phyloP scores from a whole-genome alignment of 768 basidiomycete genomes.

The Mrakia gelida region DNA sequence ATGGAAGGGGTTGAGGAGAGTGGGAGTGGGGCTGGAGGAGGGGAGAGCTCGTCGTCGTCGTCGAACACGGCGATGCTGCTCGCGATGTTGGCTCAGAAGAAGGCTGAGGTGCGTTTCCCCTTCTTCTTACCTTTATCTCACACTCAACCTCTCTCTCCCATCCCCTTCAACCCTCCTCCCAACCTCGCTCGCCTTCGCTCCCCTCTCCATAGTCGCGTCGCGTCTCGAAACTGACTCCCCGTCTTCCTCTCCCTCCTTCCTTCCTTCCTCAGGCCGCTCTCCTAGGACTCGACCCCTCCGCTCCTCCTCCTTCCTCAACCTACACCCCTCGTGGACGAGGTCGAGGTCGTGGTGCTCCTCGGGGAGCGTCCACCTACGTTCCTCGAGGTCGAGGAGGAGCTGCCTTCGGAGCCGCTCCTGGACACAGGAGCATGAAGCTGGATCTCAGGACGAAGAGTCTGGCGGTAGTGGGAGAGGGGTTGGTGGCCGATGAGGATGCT shows the following conservation, averaged over 20 bases:
- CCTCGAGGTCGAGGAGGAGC: slow-evolving; percentile 25
- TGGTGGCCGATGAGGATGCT: slow-evolving; percentile 15
- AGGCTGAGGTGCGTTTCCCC: slow-evolving; percentile 61
- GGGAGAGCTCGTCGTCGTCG: slow-evolving; percentile 41
- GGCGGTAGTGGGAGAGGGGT: slow-evolving; percentile 23
- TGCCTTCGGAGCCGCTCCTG: not conserved
- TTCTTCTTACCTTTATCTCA: not conserved
- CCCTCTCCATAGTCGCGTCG: not conserved
- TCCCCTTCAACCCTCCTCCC: no score
- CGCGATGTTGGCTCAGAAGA: slow-evolving; percentile 68
- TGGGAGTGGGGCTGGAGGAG: slow-evolving; percentile 45
- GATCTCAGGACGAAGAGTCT: slow-evolving; percentile 27
- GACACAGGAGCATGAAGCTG: slow-evolving; percentile 9
- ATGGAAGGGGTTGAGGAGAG: slow-evolving; percentile 46
- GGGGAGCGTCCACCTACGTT: not conserved
- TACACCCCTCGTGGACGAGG: slow-evolving; percentile 58
- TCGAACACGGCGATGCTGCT: slow-evolving; percentile 60
- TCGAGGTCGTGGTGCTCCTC: slow-evolving; percentile 26
- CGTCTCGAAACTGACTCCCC: not conserved
- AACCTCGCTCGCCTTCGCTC: not conserved
- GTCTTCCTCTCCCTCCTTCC: not conserved
- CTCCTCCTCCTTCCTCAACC: slow-evolving; percentile 43
- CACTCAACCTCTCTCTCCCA: not conserved
- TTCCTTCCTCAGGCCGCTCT: slow-evolving; percentile 38
- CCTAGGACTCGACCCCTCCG: slow-evolving; percentile 44